phyloP scores from a whole-genome alignment of 1,284 basidiomycete genomes.

The Cutaneotrichosporon sp. region DNA sequence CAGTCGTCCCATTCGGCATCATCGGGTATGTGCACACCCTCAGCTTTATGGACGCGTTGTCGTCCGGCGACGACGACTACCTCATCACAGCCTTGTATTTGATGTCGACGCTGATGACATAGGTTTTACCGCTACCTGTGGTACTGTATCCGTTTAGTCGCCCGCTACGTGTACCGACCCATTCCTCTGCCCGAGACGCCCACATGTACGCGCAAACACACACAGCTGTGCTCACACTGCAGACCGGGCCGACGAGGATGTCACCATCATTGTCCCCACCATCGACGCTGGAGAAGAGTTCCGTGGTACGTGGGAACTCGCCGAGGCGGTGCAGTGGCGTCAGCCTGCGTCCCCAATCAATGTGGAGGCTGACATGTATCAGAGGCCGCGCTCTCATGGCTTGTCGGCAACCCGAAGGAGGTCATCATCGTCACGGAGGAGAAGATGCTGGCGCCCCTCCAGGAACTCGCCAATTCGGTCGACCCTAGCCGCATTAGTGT shows the following conservation, averaged over 20 bases:
- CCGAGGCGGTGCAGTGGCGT: neutral
- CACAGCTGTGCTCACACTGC: slow-evolving; percentile 1
- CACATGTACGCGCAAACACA: slow-evolving; percentile 63
- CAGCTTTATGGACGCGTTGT: too few species aligned
- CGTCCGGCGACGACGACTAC: neutral
- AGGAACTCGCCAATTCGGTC: slow-evolving; percentile 80
- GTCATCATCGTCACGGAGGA: slow-evolving; percentile 92
- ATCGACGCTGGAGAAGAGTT: slow-evolving; percentile 93
- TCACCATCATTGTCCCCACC: slow-evolving; percentile 90
- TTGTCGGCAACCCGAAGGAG: slow-evolving; percentile 83
- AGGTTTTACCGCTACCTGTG: slow-evolving; percentile 77
- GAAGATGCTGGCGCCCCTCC: slow-evolving; percentile 78
- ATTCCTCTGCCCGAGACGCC: slow-evolving; percentile 82
- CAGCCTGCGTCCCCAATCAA: neutral
- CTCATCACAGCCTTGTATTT: too few species aligned
- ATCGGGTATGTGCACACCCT: slow-evolving; percentile 22
- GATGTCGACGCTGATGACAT: slow-evolving; percentile 12
- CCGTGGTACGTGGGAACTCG: slow-evolving; percentile 55
- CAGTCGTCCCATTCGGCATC: slow-evolving; percentile 28
- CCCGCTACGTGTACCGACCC: slow-evolving; percentile 72
- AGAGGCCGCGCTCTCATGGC: slow-evolving; percentile 85
- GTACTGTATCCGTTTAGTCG: slow-evolving; percentile 78
- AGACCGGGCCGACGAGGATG: slow-evolving; percentile 70
- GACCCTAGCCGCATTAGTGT: slow-evolving; percentile 79
- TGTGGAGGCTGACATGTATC: neutral